Base-by-base conservation (phyloP, 208 protist species). In the Trypanosoma brucei region DNA sequence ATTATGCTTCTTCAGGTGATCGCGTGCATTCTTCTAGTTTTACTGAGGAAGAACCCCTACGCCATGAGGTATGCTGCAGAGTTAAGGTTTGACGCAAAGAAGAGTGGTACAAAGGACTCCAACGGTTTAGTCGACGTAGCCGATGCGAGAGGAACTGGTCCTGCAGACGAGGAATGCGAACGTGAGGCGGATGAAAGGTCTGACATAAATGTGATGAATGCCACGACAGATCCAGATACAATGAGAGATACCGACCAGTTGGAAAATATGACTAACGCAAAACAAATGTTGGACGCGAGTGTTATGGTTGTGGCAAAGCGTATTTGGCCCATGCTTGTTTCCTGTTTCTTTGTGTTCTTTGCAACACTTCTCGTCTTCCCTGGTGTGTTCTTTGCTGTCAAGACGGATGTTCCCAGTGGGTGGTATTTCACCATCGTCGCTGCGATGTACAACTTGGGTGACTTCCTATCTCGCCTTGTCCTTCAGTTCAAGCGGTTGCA, bases 21-120 rank as follows among this genome's bases (percentile, higher is more conserved):
- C 3, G 55, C 78, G 22, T 40, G 88, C 30, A 55, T 76, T 42
- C 63, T 79, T 65, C 59, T 91, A 9, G 11, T 75, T 36, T 46
- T 88, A 22, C 55, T 93, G 30, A 68, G 55, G 50, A 70, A 62
- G 58, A 88, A 89, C 71, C 68, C 63, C 14, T 91, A 84, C 50
- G 87, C 84, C n/a, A 71, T 83, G 44, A 71, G 77, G 64, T 88
- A 93, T 72, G 72, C 85, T 37, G 82, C 79, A 40, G 84, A 93
- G 66, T 93, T 83, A 68, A 72, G 81, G 31, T 42, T 57, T 59
- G 46, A 40, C 14, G 11, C 1, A 14, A 59, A 22, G 22, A 22
- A 46, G 1, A 6, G 37, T 5, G 45, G 22, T 3, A 63, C 30
- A 2, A 22, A 22, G 22, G 22, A 22, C 22, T 22, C 22, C 22